Base-by-base conservation (phyloP, 345 rosid genomes). In the Murraya koenigii region DNA sequence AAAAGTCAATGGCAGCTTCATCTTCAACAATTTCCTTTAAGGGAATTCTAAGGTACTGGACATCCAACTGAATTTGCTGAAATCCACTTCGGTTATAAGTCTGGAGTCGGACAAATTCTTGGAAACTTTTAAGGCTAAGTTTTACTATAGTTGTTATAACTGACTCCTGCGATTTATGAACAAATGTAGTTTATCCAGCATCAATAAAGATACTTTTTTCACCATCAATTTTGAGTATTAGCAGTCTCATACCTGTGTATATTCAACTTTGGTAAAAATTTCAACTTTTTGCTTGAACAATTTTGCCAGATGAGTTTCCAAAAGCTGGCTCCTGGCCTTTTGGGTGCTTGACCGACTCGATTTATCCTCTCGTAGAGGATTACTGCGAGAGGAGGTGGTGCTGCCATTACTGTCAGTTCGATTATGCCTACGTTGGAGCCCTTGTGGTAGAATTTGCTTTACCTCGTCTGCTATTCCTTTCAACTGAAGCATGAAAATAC, bases 231-330 rank as follows among this genome's bases (percentile, higher is more conserved):
- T 67, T 38, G 26, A 72, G 64, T 47, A 74, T 44, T 66, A 66
- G 28, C 15, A 47, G 58, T 52, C 6, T 35, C 35, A 69, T 83
- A 95, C 99, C 99, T 93, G 99, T 13, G 97, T 94, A 84, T 78
- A 90, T 85, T 92, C 99, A 30, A 93, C 92, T 88, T 92, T 97
- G 15, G 98, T 97, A 83, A 97, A 94, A 77, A 97, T 97, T 80
- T 97, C 97, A 72, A 97, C 90, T 87, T 97, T 97, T 80, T 97
- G 97, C 88, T 97, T 97, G 82, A 97, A 97, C 83, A 97, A 87
- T 86, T 97, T 97, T 30, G 99, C 98, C 33, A 97, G 92, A 88
- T 97, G 99, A 66, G 97, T 94, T 86, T 97, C 99, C 74, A 97
- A 84, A 81, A 97, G 95, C 88, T 97, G 99, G 79, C 98, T 94